Base-by-base conservation (phyloP, 176 grass and related monocot species). In the Carex myosuroides region DNA sequence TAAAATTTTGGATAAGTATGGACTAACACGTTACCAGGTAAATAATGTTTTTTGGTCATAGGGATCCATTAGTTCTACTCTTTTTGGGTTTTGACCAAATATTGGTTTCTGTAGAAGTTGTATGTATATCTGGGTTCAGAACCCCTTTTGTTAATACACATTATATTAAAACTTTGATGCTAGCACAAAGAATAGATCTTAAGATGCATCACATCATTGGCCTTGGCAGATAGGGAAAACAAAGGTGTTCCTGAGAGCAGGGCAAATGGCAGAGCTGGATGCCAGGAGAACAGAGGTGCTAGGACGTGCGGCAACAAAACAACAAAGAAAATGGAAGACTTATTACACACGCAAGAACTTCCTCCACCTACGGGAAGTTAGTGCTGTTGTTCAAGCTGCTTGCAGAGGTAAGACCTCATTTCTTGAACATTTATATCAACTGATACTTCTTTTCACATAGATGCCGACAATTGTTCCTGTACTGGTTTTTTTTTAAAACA, bases 191-290 rank as follows among this genome's bases (percentile, higher is more conserved):
- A 46, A 73, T 50, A 82, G 48, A 64, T 64, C 13, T 77, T 77
- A 86, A 71, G 20, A 82, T 42, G 32, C 78, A 60, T 88, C 21
- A 37, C 59, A 79, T 84, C 80, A 33, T 72, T 85, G 70, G 41
- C 62, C 29, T 26, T 94, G 86, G 84, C 91, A 99, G 96, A 93
- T 99, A 73, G 96, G 96, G 78, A 90, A 85, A 84, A 95, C 89
- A 29, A 99, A 99, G 85, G 96, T 95, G 71, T 99, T 99, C 84
- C 86, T 99, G 57, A 91, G 92, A 90, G 93, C 93, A 90, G 96
- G 96, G 73, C 96, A 99, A 83, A 99, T 99, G 96, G 96, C 96
- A 80, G 96, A 99, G 82, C 80, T 99, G 37, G 96, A 99, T 85
- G 96, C 96, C 83, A 91, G 89, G 89, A 93, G 96, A 91, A 94